Conservation (phyloP, 768 basidiomycete species). For the Lactifluus rugatus region DNA sequence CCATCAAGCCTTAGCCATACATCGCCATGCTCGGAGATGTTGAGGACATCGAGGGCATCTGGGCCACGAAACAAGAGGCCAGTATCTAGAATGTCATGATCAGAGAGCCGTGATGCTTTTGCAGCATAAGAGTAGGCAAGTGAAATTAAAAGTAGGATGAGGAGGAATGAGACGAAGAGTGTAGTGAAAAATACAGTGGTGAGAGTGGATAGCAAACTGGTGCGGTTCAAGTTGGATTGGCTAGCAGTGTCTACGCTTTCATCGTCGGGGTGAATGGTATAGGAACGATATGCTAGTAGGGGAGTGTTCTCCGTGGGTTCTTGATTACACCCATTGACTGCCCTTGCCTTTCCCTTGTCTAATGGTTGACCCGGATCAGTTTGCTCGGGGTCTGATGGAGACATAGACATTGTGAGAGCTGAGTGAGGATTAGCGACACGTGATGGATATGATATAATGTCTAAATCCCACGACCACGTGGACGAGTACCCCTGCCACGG, state of each 20-base stretch:
- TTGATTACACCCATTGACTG: slow-evolving; percentile 22
- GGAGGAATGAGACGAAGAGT: slow-evolving; percentile 38
- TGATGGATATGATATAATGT: not conserved
- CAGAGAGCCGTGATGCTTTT: slow-evolving; percentile 40
- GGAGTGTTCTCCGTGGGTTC: slow-evolving; percentile 44
- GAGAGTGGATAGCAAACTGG: slow-evolving; percentile 28
- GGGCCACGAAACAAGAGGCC: slow-evolving; percentile 53
- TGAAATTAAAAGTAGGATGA: slow-evolving; percentile 36
- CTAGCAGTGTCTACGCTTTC: slow-evolving; percentile 18
- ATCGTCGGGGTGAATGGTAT: slow-evolving; percentile 22
- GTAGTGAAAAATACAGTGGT: slow-evolving; percentile 48
- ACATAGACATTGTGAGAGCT: not conserved
- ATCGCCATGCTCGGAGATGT: slow-evolving; percentile 46
- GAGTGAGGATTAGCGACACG: not conserved
- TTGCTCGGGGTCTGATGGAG: not conserved
- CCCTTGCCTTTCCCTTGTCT: slow-evolving; percentile 51
- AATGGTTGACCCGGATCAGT: not conserved
- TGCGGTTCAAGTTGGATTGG: slow-evolving; percentile 22
- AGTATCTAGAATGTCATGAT: slow-evolving; percentile 48
- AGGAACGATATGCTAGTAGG: slow-evolving; percentile 37
- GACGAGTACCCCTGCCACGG: not conserved
- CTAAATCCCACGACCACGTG: not conserved
- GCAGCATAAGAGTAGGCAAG: slow-evolving; percentile 62
- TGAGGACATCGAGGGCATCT: slow-evolving; percentile 50
- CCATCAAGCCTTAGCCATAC: slow-evolving; percentile 52